These are phyloP conservation scores for Zygosaccharomyces siamensis DNA, from an alignment of 805 yeast genomes.

Conservation along the genomic window DNA sequence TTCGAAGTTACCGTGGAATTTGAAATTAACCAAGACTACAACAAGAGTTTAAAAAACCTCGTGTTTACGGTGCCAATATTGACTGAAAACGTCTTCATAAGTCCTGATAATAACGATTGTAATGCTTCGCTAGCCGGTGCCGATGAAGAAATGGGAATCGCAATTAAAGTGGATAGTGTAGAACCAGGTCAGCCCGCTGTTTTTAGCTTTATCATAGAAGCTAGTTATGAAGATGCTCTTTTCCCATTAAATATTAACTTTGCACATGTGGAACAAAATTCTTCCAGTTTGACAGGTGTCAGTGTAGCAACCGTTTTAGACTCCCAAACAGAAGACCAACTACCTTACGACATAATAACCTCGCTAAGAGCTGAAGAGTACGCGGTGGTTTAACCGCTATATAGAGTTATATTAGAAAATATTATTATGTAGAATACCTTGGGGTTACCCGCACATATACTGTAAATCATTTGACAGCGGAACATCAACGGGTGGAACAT, in stretches of 20 bases:
- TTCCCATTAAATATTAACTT: conserved; percentile 84
- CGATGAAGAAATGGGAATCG: conserved; percentile 59
- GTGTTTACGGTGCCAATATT: conserved; percentile 59
- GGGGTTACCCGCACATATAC: conserved; percentile 4
- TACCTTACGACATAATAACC: conserved; percentile 66
- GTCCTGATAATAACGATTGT: conserved; percentile 44
- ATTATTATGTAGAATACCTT: not conserved
- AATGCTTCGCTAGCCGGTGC: conserved; percentile 54
- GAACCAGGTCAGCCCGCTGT: conserved; percentile 57
- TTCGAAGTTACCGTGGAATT: conserved; percentile 84
- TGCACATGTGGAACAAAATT: conserved; percentile 43
- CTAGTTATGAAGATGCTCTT: conserved; percentile 71
- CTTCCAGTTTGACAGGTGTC: conserved; percentile 51
- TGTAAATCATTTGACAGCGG: not conserved
- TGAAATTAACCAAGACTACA: conserved; percentile 54
- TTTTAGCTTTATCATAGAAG: conserved; percentile 73
- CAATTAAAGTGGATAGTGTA: conserved; percentile 57
- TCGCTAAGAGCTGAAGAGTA: conserved; percentile 56
- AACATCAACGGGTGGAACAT: not conserved
- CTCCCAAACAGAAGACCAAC: conserved; percentile 45
- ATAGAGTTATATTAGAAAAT: not conserved
- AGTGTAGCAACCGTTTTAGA: conserved; percentile 55
- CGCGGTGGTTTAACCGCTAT: conserved; percentile 40
- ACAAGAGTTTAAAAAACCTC: conserved; percentile 47
- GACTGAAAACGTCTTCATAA: conserved; percentile 50